Conservation (phyloP, 371 early-diverging fungal species). For the Furculomyces boomerangus region DNA sequence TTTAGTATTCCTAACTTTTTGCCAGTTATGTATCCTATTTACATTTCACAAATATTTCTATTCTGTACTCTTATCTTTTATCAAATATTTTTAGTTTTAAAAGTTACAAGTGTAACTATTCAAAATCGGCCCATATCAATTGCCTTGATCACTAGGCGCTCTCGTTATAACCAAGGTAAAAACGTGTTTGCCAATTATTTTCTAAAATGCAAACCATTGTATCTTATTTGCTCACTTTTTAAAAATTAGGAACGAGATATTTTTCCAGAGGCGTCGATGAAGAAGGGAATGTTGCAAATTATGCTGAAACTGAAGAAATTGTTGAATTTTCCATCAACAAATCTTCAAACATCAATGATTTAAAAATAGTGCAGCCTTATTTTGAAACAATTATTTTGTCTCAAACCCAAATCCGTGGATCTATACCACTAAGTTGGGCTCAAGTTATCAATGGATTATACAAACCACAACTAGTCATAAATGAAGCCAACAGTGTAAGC, state of each 20-base stretch:
- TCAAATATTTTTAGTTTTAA: background rate
- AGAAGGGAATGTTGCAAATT: slow-evolving; percentile 89
- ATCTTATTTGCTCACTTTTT: slow-evolving; percentile 63
- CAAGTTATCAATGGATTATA: slow-evolving; percentile 85
- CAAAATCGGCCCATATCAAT: background rate
- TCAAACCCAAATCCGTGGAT: slow-evolving; percentile 92
- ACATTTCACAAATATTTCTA: background rate
- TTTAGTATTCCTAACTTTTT: background rate
- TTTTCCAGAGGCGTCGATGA: slow-evolving; percentile 89
- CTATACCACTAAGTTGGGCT: slow-evolving; percentile 95
- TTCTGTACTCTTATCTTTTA: background rate
- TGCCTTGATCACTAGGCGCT: background rate
- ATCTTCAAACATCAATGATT: background rate
- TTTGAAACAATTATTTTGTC: slow-evolving; percentile 26
- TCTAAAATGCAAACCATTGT: slow-evolving; percentile 58
- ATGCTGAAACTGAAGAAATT: slow-evolving; percentile 96
- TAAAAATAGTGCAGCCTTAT: background rate
- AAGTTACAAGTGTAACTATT: background rate
- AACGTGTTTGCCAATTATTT: slow-evolving; percentile 33
- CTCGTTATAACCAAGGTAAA: slow-evolving; percentile 1
- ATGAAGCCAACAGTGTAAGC: slow-evolving; percentile 4
- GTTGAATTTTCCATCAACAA: slow-evolving; percentile 24
- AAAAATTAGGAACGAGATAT: slow-evolving; percentile 67
- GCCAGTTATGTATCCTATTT: too few species aligned
- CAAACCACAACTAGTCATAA: slow-evolving; percentile 65